Evolutionary conservation across 2,329 filamentous ascomycete species (phyloP).

Genomic region (Aspergillus ochraceus): DNA sequence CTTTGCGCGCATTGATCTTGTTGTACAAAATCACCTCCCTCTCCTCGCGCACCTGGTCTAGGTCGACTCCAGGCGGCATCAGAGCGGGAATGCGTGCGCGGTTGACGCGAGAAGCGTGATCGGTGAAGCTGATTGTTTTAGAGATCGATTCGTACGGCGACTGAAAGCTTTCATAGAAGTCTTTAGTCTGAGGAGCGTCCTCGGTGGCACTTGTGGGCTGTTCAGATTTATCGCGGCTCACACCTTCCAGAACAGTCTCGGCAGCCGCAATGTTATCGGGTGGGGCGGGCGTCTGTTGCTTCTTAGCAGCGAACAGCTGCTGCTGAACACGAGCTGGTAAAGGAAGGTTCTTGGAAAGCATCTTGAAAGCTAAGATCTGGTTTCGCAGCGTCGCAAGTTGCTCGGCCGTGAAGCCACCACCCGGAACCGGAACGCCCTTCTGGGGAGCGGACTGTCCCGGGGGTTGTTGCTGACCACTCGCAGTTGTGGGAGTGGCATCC

Average conservation of each 20-base stretch:
- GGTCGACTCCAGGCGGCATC: slow-evolving; percentile 84
- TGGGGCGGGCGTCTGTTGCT: slow-evolving; percentile 37
- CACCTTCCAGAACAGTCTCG: slow-evolving; percentile 40
- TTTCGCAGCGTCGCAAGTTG: slow-evolving; percentile 77
- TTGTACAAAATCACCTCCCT: slow-evolving; percentile 88
- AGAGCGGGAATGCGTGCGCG: slow-evolving; percentile 81
- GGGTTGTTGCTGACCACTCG: slow-evolving; percentile 21
- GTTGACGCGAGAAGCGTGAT: slow-evolving; percentile 74
- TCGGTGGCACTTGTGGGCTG: slow-evolving; percentile 30
- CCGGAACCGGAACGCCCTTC: slow-evolving; percentile 31
- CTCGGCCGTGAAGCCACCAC: slow-evolving; percentile 69
- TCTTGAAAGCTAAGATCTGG: slow-evolving; percentile 90
- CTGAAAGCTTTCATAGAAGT: slow-evolving; percentile 70
- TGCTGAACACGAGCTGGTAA: slow-evolving; percentile 78
- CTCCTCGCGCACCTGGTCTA: slow-evolving; percentile 81
- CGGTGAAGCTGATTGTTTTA: slow-evolving; percentile 70
- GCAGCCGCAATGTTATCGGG: slow-evolving; percentile 34
- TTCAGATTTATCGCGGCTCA: slow-evolving; percentile 35
- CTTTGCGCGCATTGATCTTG: slow-evolving; percentile 79
- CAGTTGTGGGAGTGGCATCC: slow-evolving; percentile 22
- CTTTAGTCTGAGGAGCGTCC: slow-evolving; percentile 29
- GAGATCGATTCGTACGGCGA: slow-evolving; percentile 65
- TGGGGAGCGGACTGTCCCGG: slow-evolving; percentile 21
- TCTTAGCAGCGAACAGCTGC: slow-evolving; percentile 68
- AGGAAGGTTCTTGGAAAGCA: slow-evolving; percentile 81